Percentiles rank a stretch among this genome's conserved stretches.
These are phyloP conservation scores for Petunia secreta DNA, from an alignment of 257 asterid genomes.

Conservation along the genomic window DNA sequence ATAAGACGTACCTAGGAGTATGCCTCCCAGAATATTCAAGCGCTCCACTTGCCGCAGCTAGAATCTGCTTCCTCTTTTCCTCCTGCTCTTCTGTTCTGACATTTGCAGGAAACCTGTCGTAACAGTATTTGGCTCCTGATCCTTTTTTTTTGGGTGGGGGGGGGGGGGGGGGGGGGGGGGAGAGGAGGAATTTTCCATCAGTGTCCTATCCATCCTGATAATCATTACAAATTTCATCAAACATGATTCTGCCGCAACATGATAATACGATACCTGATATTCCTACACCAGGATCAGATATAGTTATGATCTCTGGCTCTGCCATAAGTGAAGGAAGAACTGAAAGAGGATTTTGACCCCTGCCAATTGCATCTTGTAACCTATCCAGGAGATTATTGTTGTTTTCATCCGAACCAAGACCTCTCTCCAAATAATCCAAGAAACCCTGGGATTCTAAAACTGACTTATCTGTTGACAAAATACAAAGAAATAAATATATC, in stretches of 20 bases:
- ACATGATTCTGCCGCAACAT: neutral
- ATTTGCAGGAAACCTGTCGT: constrained; percentile 82
- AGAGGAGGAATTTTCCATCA: neutral
- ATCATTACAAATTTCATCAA: constrained; percentile 7
- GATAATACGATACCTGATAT: constrained; percentile 49
- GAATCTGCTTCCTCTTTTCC: constrained; percentile 87
- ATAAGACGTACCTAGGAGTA: constrained; percentile 53
- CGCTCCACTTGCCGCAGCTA: constrained; percentile 85
- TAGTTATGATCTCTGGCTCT: constrained; percentile 72
- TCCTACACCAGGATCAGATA: constrained; percentile 61
- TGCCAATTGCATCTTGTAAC: constrained; percentile 93
- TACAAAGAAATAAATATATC: constrained; percentile 29
- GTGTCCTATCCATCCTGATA: constrained; percentile 15
- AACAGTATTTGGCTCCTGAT: constrained; percentile 63
- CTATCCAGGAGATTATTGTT: constrained; percentile 84
- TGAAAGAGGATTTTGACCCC: constrained; percentile 85
- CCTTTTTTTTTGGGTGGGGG: constrained; percentile 28
- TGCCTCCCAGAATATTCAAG: constrained; percentile 78
- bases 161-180: neutral
- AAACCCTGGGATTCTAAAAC: constrained; percentile 93
- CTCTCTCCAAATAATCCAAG: constrained; percentile 93
- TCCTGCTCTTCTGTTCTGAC: constrained; percentile 82
- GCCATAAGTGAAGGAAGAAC: constrained; percentile 54
- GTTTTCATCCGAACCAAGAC: constrained; percentile 77
- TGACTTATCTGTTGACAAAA: constrained; percentile 73